Base-by-base conservation (phyloP, 768 basidiomycete species). In the Cyclocybe cylindracea region DNA sequence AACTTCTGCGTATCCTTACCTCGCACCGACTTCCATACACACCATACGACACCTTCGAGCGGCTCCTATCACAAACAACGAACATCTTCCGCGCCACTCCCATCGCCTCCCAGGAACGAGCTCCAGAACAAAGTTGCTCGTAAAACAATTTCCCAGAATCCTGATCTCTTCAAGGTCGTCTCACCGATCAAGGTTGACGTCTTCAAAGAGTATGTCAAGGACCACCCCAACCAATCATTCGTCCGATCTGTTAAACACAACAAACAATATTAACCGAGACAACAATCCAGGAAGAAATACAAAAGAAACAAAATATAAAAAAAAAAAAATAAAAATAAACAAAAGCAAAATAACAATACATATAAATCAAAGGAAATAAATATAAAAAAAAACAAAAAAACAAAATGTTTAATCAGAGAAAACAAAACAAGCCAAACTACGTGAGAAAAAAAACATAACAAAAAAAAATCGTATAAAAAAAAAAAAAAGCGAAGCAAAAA, bases 41-140 rank as follows among this genome's bases (percentile, higher is more conserved):
- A 33, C 93, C 94, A 0, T 98, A 98, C 71, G 87, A 91, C 48
- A 91, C 92, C 1, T 98, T 99, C 61, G 96, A 98, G 56, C 82
- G 90, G 5, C 78, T 93, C 13, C 84, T 98, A 41, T 71, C 77
- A 0, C 85, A 87, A 56, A 86, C 88, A 2, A 83, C 83, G 61
- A 81, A 79, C 43, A 89, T 94, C 38, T 94, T 94, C 75, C 78
- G 13, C 43, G n/a, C 59, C 55, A 16, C 47, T 64, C 9, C 57
- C 59, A 5, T 47, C 58, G 2, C 57, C 61, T 50, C 60, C 64
- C 24, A 37, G 39, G 11, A 48, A 50, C 24, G 65, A 66, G 39
- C 46, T 54, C 32, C 41, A 51, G 47, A 60, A 65, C 48, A 45
- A 44, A 44, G 44, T 55, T 38, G 57, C 44, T 37, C 49, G 6